Base-by-base conservation (phyloP, 345 rosid genomes). In the Aquilaria sinensis region DNA sequence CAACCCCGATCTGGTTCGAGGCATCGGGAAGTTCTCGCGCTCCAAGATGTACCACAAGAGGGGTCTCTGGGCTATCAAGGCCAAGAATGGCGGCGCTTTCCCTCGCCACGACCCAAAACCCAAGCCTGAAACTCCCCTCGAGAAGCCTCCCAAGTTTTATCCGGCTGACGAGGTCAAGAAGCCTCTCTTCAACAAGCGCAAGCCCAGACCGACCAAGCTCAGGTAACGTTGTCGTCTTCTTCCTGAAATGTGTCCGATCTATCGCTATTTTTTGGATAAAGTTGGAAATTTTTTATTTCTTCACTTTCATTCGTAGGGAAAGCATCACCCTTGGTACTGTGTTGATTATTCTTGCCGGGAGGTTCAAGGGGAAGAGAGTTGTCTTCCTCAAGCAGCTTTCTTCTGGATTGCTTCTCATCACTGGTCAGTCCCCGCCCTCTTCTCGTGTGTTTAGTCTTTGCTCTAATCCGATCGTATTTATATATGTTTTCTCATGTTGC, bases 301-400 rank as follows among this genome's bases (percentile, higher is more conserved):
- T 45, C 34, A n/a, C 31, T 61, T 66, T 2, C 67, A n/a, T 10
- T 0, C 63, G 59, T 65, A 88, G 96, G 70, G 69, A 90, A 6
- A 82, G 84, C 64, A 79, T 90, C 47, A 79, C 87, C 4, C 90
- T 92, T 2, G 95, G 97, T 1, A 78, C 86, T 0, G 88, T 85
- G 49, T 23, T 89, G 67, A 85, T 89, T 50, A 70, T 89, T 2
- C 89, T 90, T 46, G 88, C 91, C 48, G 93, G 96, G 68, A 80
- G 93, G 67, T 87, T 85, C 67, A 90, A 81, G 83, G 96, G 97
- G 1, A 90, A 90, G 85, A 82, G 92, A 68, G 95, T 87, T 67
- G 90, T 87, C 57, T 88, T 88, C 47, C 29, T 90, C 54, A 90
- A 88, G 82, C 91, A 92, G 70, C 96, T 89, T 66, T 2, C 95